Conservation (phyloP, 345 rosid genomes). For the Heritiera fomes region DNA sequence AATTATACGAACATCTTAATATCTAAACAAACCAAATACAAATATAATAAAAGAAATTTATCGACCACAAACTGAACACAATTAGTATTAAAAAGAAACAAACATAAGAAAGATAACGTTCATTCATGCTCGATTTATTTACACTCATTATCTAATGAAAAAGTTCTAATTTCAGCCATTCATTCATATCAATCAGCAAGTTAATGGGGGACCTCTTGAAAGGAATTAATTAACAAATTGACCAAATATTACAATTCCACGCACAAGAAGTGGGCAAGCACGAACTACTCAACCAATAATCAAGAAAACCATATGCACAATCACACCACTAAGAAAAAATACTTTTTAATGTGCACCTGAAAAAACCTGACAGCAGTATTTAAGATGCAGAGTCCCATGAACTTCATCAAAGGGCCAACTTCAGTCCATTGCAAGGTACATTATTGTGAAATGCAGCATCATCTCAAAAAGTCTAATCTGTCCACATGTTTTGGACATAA, state of each 20-base stretch:
- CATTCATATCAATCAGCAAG: neutral
- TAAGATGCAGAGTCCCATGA: neutral
- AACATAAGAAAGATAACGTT: no score
- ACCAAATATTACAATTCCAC: neutral
- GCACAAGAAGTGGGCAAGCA: neutral
- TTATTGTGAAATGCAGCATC: neutral
- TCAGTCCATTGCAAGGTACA: neutral
- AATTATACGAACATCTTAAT: no score
- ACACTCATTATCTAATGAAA: neutral
- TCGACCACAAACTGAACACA: no score
- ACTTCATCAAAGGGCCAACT: neutral
- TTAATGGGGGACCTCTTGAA: neutral
- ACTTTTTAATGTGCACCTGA: neutral
- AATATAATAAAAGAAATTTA: no score
- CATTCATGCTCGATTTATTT: no score
- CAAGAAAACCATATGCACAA: neutral
- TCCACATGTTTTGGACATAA: neutral
- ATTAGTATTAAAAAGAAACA: no score
- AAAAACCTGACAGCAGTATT: neutral
- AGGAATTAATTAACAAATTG: neutral
- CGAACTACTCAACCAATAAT: neutral
- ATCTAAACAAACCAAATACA: no score
- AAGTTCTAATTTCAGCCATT: neutral
- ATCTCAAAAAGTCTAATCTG: constrained; percentile 5
- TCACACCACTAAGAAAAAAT: neutral